Percentiles rank a stretch among this genome's conserved stretches.
Conservation (phyloP, 768 basidiomycete species). For the Lactarius vividus region DNA sequence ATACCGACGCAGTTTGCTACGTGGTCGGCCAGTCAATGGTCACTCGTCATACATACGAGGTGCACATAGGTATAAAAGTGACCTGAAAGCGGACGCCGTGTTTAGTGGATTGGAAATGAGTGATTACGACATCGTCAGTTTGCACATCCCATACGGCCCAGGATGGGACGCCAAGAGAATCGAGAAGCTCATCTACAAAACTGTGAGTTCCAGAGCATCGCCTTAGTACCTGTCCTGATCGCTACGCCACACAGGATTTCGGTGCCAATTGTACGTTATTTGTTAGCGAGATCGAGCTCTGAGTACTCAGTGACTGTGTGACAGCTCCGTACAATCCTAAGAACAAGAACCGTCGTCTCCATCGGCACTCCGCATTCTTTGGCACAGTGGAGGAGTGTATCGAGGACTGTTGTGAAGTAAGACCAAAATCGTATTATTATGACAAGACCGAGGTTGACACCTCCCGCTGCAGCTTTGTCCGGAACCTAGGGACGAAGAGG, state of each 20-base stretch:
- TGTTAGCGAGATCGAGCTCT: not conserved
- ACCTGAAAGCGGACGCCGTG: constrained; percentile 47
- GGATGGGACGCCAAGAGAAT: constrained; percentile 56
- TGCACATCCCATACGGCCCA: constrained; percentile 62
- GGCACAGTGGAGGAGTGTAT: constrained; percentile 55
- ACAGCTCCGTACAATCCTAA: constrained; percentile 60
- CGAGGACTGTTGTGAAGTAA: constrained; percentile 62
- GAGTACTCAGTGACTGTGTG: not conserved
- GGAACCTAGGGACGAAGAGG: constrained; percentile 53
- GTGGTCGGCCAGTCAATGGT: constrained; percentile 44
- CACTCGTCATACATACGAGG: constrained; percentile 17
- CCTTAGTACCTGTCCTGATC: constrained; percentile 15
- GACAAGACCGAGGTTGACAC: not conserved
- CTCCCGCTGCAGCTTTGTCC: constrained; percentile 47
- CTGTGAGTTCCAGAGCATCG: constrained; percentile 38
- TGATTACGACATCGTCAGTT: constrained; percentile 51
- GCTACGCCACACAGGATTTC: constrained; percentile 41
- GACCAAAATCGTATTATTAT: not conserved
- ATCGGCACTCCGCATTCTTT: constrained; percentile 64
- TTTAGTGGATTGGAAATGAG: constrained; percentile 51
- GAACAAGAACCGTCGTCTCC: constrained; percentile 56
- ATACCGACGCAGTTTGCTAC: constrained; percentile 45
- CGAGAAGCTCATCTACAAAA: constrained; percentile 55
- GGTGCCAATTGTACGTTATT: constrained; percentile 50
- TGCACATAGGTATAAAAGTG: constrained; percentile 47